Percentiles rank a stretch among this genome's conserved stretches.
Evolutionary conservation across 164 flowering plant species (phyloP).

Genomic region (Piper betle): DNA sequence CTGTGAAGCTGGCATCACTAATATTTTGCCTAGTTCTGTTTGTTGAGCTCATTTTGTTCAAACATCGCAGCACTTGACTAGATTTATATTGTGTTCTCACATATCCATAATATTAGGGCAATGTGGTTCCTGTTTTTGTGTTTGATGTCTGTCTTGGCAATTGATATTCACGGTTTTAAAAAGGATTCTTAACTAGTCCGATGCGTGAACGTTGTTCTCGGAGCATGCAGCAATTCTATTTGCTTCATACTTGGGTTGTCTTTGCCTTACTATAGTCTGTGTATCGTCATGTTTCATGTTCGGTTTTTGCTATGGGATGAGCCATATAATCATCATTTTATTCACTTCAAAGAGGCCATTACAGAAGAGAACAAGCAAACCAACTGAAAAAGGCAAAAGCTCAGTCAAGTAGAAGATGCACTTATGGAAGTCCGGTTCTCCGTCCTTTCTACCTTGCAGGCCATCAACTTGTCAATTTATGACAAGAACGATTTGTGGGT

Average conservation of each 20-base stretch:
- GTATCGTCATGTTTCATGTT: no score
- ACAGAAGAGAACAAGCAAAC: no score
- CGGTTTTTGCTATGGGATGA: no score
- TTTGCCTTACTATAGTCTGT: no score
- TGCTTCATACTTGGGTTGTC: no score
- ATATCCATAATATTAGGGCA: neutral
- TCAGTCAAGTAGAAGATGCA: no score
- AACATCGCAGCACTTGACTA: no score
- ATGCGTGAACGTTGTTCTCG: neutral
- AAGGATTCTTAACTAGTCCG: neutral
- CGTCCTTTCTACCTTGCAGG: slow-evolving; percentile 29
- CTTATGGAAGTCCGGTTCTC: no score
- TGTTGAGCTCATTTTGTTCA: neutral
- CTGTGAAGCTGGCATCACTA: neutral
- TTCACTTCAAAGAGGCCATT: no score
- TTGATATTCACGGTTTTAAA: neutral
- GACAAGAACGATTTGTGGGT: slow-evolving; percentile 33
- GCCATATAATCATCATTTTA: no score
- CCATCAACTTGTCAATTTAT: slow-evolving; percentile 60
- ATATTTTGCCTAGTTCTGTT: neutral
- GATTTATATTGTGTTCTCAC: neutral
- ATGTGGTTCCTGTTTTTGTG: neutral
- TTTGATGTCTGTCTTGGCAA: neutral
- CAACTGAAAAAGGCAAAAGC: no score
- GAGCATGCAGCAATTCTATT: neutral